Conservation (phyloP, 768 basidiomycete species). For the Auriscalpium microsporum region DNA sequence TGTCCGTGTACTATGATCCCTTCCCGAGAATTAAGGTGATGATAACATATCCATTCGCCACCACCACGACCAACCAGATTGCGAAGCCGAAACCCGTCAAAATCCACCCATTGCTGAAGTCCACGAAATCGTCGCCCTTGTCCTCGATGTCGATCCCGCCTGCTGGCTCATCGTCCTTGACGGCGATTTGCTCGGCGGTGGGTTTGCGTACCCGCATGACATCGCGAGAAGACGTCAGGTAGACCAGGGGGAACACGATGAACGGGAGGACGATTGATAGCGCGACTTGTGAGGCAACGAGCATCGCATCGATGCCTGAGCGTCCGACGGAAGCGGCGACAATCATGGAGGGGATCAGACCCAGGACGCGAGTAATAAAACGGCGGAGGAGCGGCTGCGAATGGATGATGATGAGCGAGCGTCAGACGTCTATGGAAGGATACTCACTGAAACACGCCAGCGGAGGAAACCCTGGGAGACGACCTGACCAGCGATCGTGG, state of each 20-base stretch:
- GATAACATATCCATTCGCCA: conserved; percentile 74
- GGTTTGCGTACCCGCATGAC: conserved; percentile 53
- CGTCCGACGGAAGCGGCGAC: conserved; percentile 70
- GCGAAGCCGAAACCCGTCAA: conserved; percentile 40
- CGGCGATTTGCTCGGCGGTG: not conserved
- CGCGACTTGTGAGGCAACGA: conserved; percentile 82
- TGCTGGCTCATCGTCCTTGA: not conserved
- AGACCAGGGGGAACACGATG: conserved; percentile 74
- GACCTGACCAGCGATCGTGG: conserved; percentile 84
- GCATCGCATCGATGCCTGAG: conserved; percentile 61
- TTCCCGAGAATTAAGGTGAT: conserved; percentile 42
- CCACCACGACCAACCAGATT: conserved; percentile 58
- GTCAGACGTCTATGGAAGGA: not conserved
- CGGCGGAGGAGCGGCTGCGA: conserved; percentile 65
- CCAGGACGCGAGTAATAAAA: conserved; percentile 72
- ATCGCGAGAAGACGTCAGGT: conserved; percentile 53
- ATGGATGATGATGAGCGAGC: conserved; percentile 16
- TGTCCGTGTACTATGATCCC: too few species aligned
- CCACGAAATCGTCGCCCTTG: conserved; percentile 33
- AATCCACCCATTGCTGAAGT: conserved; percentile 56
- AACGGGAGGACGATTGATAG: conserved; percentile 81
- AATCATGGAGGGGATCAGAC: conserved; percentile 73
- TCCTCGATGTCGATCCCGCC: conserved; percentile 5
- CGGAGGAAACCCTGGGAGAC: conserved; percentile 85
- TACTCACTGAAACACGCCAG: conserved; percentile 68